Conservation (phyloP, 306 rosid species). For the Vigna trinervia region DNA sequence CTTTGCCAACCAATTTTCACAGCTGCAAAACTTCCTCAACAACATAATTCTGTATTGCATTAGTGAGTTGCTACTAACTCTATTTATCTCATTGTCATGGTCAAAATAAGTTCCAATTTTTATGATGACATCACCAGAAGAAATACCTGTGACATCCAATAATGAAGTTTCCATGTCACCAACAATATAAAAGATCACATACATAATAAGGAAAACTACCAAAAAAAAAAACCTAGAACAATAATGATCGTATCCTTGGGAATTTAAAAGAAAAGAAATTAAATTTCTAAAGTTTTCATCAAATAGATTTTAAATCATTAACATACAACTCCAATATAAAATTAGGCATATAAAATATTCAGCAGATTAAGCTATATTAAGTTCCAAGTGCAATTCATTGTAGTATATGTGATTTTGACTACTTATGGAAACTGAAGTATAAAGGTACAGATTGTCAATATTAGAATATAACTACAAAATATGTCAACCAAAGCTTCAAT, state of each 20-base stretch:
- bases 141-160: constrained; percentile 57
- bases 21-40: constrained; percentile 67
- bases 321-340: constrained; percentile 21
- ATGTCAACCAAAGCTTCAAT: constrained; percentile 32
- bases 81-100: constrained; percentile 50
- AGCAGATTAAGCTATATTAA: neutral
- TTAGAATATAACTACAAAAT: constrained; percentile 8
- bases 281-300: constrained; percentile 1
- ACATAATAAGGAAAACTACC: neutral
- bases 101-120: constrained; percentile 65
- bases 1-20: constrained; percentile 78
- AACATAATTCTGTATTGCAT: constrained; percentile 50
- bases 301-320: constrained; percentile 12
- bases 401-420: constrained; percentile 6
- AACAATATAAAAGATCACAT: constrained; percentile 34
- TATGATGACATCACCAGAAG: constrained; percentile 66
- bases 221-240: neutral
- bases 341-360: neutral
- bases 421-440: constrained; percentile 19
- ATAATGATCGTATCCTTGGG: neutral
- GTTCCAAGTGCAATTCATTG: constrained; percentile 20
- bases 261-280: constrained; percentile 25
- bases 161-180: constrained; percentile 29
- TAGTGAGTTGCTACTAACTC: constrained; percentile 42
- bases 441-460: neutral